Percentiles rank a stretch among this genome's conserved stretches.
Evolutionary conservation across 148 eudicot genomes (phyloP).

Genomic region (Oxyria digyna): DNA sequence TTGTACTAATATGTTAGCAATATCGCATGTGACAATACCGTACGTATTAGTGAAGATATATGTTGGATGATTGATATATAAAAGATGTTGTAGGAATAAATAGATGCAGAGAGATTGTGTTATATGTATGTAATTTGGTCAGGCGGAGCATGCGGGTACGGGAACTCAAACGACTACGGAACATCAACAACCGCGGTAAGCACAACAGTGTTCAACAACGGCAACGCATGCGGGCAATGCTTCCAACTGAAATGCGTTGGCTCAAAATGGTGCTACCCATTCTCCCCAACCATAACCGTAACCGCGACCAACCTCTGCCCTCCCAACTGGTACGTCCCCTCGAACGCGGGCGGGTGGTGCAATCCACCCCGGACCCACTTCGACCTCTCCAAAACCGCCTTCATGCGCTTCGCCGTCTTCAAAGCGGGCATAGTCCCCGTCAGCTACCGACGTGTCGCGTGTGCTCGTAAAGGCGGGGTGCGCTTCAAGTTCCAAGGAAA

Average conservation of each 20-base stretch:
- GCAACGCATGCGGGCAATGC: constrained; percentile 32
- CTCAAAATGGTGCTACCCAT: constrained; percentile 22
- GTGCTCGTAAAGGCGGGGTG: constrained; percentile 26
- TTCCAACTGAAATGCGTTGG: constrained; percentile 26
- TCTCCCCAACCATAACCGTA: constrained; percentile 15
- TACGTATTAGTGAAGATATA: too few species aligned
- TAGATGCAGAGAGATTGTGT: too few species aligned
- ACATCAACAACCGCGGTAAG: constrained; percentile 30
- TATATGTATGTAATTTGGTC: too few species aligned
- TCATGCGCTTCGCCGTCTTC: constrained; percentile 27
- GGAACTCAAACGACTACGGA: constrained; percentile 30
- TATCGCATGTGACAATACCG: too few species aligned
- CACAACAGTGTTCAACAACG: constrained; percentile 28
- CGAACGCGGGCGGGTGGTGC: constrained; percentile 41
- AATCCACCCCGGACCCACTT: constrained; percentile 39
- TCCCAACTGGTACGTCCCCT: constrained; percentile 28
- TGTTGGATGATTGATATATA: too few species aligned
- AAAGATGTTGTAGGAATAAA: too few species aligned
- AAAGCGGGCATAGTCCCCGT: constrained; percentile 43
- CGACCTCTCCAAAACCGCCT: constrained; percentile 31
- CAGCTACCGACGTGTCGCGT: constrained; percentile 30
- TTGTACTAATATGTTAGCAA: too few species aligned
- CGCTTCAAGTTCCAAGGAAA: constrained; percentile 29
- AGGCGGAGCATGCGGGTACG: constrained; percentile 50
- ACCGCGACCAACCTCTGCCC: constrained; percentile 48